A percentile compares a stretch with the other conserved stretches of the same genome.
Evolutionary conservation across 2,329 filamentous ascomycete genomes (phyloP).

Genomic region (Calonectria pseudoturangicola): DNA sequence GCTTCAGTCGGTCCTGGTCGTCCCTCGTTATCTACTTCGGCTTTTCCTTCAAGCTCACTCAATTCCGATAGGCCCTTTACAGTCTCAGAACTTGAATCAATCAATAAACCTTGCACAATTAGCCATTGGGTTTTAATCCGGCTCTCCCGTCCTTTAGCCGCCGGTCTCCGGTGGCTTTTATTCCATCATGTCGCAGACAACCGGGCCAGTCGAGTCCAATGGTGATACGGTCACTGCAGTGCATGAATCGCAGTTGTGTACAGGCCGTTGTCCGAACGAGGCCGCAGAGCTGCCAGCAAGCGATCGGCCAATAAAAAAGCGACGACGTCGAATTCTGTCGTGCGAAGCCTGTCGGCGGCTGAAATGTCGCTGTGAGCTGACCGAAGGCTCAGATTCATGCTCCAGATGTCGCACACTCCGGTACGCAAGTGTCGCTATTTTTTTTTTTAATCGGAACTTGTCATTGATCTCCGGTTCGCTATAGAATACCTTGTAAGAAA

Average conservation of each 20-base stretch:
- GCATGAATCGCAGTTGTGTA: too few species aligned
- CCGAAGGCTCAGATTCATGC: constrained; percentile 42
- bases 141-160: too few species aligned
- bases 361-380: constrained; percentile 48
- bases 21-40: not conserved
- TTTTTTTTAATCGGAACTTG: not conserved
- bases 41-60: not conserved
- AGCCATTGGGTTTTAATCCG: too few species aligned
- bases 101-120: too few species aligned
- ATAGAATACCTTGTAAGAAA: constrained; percentile 30
- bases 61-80: not conserved
- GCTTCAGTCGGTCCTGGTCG: not conserved
- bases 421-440: not conserved
- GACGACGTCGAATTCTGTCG: constrained; percentile 46
- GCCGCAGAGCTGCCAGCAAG: not conserved
- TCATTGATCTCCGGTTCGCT: not conserved
- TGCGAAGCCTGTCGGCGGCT: constrained; percentile 46
- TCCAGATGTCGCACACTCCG: constrained; percentile 43
- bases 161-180: too few species aligned
- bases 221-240: not conserved
- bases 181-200: not conserved
- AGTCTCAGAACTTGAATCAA: too few species aligned
- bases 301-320: constrained; percentile 30
- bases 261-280: not conserved
- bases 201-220: not conserved